Base-by-base conservation (phyloP, 2,329 filamentous ascomycete species). In the Incumbomyces lentus region DNA sequence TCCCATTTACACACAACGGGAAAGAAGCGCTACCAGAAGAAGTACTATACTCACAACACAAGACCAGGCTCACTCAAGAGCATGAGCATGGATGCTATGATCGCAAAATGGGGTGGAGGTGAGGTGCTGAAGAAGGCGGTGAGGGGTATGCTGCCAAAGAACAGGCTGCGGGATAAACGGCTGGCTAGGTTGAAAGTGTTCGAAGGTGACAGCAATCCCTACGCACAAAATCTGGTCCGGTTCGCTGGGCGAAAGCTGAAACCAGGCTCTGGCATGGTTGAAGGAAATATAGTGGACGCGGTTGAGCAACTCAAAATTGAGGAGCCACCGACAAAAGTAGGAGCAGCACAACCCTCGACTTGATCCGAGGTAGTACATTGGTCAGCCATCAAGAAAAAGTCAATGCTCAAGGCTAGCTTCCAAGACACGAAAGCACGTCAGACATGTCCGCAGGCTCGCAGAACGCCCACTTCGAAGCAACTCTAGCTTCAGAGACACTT, bases 101-200 rank as follows among this genome's bases (percentile, higher is more conserved):
- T 95, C 75, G 82, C 79, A 60, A 95, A 95, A 74, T 85, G 87
- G 72, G 92, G 92, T 54, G 92, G 92, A 41, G 82, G 83, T 32
- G 92, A 98, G 74, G 82, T 98, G 32, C 68, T 98, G 63, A 76
- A 87, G 60, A 85, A 88, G 65, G 92, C 93, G 1, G 93, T 98
- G 34, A 84, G 84, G 62, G 93, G 93, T 40, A 98, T 98, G 92
- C 68, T 98, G 67, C 92, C 92, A 45, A 98, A 98, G 78, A 98
- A 98, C 69, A 73, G 89, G 60, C 69, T 98, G 61, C 74, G 90
- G 59, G 88, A 95, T 64, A 85, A 87, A 72, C 72, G 93, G 54
- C 70, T 98, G 69, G 86, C 82, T 32, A 75, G 92, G 57, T 69
- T 98, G 63, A 98, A 96, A 78, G 89, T 86, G 5, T 98, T 95